Evolutionary conservation across 2,329 filamentous ascomycete species (phyloP).

Genomic region (Verticillium alfalfae): DNA sequence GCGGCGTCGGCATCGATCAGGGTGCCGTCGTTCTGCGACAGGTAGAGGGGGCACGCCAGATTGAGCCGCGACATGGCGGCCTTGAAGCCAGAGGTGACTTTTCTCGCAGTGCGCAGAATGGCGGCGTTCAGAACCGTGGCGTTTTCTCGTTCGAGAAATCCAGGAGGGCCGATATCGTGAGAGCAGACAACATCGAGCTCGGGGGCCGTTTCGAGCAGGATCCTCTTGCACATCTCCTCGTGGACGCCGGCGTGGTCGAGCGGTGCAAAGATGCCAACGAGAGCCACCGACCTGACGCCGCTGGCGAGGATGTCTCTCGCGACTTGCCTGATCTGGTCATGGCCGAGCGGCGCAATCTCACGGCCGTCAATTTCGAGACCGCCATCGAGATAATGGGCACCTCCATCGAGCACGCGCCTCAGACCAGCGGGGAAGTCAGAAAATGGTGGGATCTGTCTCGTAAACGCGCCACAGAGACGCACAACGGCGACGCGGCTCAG

Average conservation of each 20-base stretch:
- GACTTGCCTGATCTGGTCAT: constrained; percentile 26
- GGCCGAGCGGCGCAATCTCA: constrained; percentile 31
- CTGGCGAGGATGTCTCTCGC: constrained; percentile 24
- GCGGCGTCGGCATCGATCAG: too few relatives aligned
- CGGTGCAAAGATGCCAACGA: constrained; percentile 41
- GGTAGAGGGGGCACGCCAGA: too few relatives aligned
- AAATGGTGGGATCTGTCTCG: constrained; percentile 36
- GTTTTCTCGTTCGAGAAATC: too few relatives aligned
- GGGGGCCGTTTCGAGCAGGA: constrained; percentile 29
- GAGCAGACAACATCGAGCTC: constrained; percentile 13
- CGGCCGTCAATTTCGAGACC: constrained; percentile 42
- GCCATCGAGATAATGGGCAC: constrained; percentile 34
- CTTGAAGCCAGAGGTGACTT: too few relatives aligned
- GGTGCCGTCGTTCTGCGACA: too few relatives aligned
- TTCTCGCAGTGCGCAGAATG: too few relatives aligned
- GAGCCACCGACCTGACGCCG: constrained; percentile 29
- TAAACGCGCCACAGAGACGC: constrained; percentile 38
- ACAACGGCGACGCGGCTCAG: constrained; percentile 39
- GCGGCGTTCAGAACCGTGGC: too few relatives aligned
- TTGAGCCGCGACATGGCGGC: too few relatives aligned
- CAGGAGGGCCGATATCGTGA: too few relatives aligned
- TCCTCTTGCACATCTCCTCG: constrained; percentile 29
- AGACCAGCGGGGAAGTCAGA: constrained; percentile 37
- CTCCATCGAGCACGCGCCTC: constrained; percentile 32
- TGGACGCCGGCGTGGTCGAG: constrained; percentile 33